phyloP scores from a whole-genome alignment of 371 early-diverging fungal genomes.

The Mortierella sp. region DNA sequence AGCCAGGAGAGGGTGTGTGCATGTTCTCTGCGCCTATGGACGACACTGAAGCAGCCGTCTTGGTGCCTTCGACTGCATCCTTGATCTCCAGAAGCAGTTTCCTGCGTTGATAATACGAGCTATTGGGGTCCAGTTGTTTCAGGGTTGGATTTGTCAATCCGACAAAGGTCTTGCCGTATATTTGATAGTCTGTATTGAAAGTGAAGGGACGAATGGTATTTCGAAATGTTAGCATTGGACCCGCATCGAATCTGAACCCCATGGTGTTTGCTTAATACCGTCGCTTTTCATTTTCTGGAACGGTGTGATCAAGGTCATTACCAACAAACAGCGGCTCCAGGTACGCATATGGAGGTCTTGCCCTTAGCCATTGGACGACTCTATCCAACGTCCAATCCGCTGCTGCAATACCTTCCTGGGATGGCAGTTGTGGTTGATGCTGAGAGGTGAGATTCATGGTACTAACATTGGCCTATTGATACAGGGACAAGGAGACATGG shows the following conservation, averaged over 20 bases:
- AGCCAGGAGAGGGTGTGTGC: conserved; percentile 33
- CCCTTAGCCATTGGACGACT: conserved; percentile 50
- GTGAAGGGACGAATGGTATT: neutral
- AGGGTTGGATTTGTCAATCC: conserved; percentile 30
- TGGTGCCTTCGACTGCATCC: conserved; percentile 51
- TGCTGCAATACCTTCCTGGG: conserved; percentile 20
- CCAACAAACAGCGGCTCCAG: conserved; percentile 49
- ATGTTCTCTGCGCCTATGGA: conserved; percentile 32
- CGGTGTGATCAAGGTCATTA: conserved; percentile 17
- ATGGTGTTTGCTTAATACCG: neutral
- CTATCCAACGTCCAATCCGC: conserved; percentile 56
- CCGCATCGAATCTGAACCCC: neutral
- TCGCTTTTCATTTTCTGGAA: too few species aligned
- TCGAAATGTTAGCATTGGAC: neutral
- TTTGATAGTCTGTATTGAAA: conserved; percentile 38
- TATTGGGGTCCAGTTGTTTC: conserved; percentile 44
- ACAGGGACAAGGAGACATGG: neutral
- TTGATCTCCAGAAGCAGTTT: conserved; percentile 46
- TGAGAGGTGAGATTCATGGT: conserved; percentile 42
- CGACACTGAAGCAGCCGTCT: conserved; percentile 29
- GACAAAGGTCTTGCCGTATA: conserved; percentile 41
- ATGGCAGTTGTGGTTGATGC: conserved; percentile 1
- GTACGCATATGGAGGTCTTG: conserved; percentile 28
- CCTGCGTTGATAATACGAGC: conserved; percentile 47
- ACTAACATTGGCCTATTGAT: conserved; percentile 41